Percentiles rank a stretch among this genome's conserved stretches.
These are phyloP conservation scores for Candida neerlandica DNA, from an alignment of 1,139 yeast species.

Conservation along the genomic window DNA sequence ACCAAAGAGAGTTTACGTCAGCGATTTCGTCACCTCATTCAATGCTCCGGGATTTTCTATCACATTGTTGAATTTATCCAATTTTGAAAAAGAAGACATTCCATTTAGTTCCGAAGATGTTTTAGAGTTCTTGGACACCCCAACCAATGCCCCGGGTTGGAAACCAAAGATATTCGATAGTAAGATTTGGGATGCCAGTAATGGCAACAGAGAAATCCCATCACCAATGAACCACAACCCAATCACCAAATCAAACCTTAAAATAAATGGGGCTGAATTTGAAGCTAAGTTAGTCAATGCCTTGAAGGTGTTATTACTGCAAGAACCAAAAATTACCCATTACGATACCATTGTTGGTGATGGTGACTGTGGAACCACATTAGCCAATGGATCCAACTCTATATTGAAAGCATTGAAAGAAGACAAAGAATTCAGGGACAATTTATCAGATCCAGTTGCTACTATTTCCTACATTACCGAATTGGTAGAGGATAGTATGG, in stretches of 20 bases:
- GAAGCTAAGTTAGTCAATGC: constrained; percentile 48
- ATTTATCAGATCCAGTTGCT: constrained; percentile 42
- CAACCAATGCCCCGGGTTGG: constrained; percentile 87
- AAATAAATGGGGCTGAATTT: constrained; percentile 43
- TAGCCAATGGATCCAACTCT: constrained; percentile 80
- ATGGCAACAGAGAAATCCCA: constrained; percentile 21
- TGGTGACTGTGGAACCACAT: constrained; percentile 95
- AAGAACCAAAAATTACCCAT: constrained; percentile 80
- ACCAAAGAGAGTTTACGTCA: constrained; percentile 69
- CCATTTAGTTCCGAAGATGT: constrained; percentile 29
- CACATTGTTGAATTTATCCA: constrained; percentile 69
- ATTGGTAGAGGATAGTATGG: constrained; percentile 86
- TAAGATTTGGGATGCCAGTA: constrained; percentile 27
- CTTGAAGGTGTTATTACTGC: constrained; percentile 48
- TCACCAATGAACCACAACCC: constrained; percentile 33
- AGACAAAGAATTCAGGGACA: constrained; percentile 29
- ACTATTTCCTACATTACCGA: constrained; percentile 62
- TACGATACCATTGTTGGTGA: constrained; percentile 93
- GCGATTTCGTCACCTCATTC: constrained; percentile 81
- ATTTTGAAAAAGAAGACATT: constrained; percentile 36
- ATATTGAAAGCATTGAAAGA: constrained; percentile 55
- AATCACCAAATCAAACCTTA: constrained; percentile 35
- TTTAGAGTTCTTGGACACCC: constrained; percentile 60
- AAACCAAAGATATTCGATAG: constrained; percentile 41
- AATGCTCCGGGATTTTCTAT: constrained; percentile 91